Base-by-base conservation (phyloP, 2,329 filamentous ascomycete species). In the Colletotrichum scovillei region DNA sequence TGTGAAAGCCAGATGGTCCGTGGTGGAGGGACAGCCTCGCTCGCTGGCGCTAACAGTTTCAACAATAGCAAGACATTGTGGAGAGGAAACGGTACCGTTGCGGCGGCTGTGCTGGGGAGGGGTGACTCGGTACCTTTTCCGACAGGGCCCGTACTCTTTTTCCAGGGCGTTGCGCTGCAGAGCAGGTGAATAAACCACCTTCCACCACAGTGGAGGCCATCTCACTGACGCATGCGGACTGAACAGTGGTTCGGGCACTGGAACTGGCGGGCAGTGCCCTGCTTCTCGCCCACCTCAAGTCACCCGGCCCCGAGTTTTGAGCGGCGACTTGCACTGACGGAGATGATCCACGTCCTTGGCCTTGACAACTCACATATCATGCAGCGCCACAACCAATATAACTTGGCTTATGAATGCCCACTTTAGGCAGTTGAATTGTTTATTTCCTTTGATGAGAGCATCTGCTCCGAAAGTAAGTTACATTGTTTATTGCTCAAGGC, bases 1-100 rank as follows among this genome's bases (percentile, higher is more conserved):
- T 46, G 67, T 70, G 71, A 70, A 66, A 73, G 71, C 46, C 55
- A 30, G 62, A 73, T 73, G 67, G 71, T 22, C 71, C 56, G 67
- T 70, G 67, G 71, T 60, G 60, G 60, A 59, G 49, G 32, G 67
- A 65, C 67, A 71, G 71, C 60, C 67, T 71, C 55, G 60, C 60
- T 14, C 53, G 59, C 53, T 58, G 67, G 56, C 32, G 71, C 62
- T 66, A 73, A 57, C 67, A 73, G 67, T 69, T 69, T 72, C 69
- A 72, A 72, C 53, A 72, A 55, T 59, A 8, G 46, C 62, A 64
- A 71, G 71, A 73, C 71, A 71, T 66, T 60, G 71, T 52, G 71
- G 71, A 62, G 67, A 71, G 67, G 35, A 38, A 73, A 73, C 71
- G 60, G 70, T 69, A 73, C 70, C 67, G 70, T 70, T 73, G 70